These are phyloP conservation scores for Monosporozyma siamensis DNA, from an alignment of 805 yeast species.

Conservation along the genomic window DNA sequence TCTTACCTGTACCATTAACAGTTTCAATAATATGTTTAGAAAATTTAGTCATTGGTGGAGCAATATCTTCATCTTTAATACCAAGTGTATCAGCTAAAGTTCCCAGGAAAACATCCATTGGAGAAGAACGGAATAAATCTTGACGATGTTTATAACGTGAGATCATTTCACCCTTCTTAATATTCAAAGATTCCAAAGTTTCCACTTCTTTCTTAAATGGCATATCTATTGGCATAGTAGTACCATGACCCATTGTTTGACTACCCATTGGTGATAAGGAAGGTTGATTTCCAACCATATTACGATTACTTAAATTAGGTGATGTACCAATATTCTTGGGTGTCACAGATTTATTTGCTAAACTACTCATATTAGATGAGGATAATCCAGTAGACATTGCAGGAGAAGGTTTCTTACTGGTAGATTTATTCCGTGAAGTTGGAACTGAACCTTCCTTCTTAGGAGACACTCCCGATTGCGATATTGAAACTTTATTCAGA, in stretches of 20 bases:
- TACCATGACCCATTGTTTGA: no score
- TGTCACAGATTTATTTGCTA: constrained; percentile 16
- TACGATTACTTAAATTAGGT: constrained; percentile 7
- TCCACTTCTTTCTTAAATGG: constrained; percentile 28
- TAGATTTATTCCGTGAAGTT: constrained; percentile 5
- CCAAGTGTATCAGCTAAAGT: constrained; percentile 29
- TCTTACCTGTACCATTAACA: constrained; percentile 29
- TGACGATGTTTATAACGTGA: constrained; percentile 30
- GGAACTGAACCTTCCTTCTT: not conserved
- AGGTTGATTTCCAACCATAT: constrained; percentile 6
- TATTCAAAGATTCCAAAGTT: constrained; percentile 20
- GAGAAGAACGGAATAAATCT: constrained; percentile 24
- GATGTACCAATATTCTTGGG: constrained; percentile 14
- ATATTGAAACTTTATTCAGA: not conserved
- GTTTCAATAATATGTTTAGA: constrained; percentile 22
- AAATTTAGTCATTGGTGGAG: constrained; percentile 13
- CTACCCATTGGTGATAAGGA: constrained; percentile 18
- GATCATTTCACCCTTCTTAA: constrained; percentile 26
- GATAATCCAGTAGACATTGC: constrained; percentile 1
- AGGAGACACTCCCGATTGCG: constrained; percentile 6
- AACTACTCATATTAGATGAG: constrained; percentile 5
- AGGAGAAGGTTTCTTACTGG: constrained; percentile 11
- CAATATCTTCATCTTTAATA: constrained; percentile 22
- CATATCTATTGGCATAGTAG: constrained; percentile 2
- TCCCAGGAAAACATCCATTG: constrained; percentile 26